Conservation (phyloP, 768 basidiomycete species). For the Dioszegia crocea region DNA sequence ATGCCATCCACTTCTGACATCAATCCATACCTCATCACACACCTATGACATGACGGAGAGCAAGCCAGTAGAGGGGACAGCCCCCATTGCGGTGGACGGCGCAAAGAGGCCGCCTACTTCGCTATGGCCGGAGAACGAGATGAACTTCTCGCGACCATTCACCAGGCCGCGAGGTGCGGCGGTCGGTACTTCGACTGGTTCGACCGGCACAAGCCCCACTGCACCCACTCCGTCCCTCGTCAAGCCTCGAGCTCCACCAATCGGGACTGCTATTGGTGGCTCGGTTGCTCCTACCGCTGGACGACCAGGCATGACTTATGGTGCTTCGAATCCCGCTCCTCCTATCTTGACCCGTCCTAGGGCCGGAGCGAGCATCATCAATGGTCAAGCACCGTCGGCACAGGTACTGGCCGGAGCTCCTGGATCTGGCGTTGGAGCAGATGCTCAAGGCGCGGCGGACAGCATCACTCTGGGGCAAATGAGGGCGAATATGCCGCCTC, state of each 20-base stretch:
- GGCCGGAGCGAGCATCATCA: slow-evolving; percentile 18
- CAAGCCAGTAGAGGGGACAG: background rate
- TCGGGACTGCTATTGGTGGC: background rate
- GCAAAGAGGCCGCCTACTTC: background rate
- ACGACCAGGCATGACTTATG: background rate
- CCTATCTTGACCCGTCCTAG: slow-evolving; percentile 25
- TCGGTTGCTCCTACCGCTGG: background rate
- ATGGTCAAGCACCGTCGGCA: slow-evolving; percentile 2
- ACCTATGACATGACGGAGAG: background rate
- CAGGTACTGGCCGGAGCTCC: background rate
- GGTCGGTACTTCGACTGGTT: background rate
- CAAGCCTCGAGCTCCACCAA: background rate
- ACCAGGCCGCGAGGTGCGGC: background rate
- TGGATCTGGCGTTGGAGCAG: slow-evolving; percentile 6
- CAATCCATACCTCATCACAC: background rate
- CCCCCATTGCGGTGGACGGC: background rate
- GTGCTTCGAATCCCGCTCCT: slow-evolving; percentile 8
- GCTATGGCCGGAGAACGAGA: background rate
- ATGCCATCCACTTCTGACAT: background rate
- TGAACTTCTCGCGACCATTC: slow-evolving; percentile 16
- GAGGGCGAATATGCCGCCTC: slow-evolving; percentile 29
- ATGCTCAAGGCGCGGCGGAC: slow-evolving; percentile 18
- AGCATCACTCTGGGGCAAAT: slow-evolving; percentile 46
- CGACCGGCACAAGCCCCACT: too few relatives aligned
- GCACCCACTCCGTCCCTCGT: too few relatives aligned